phyloP scores from a whole-genome alignment of 192 early-diverging fungal genomes.

The Funneliformis geosporum region DNA sequence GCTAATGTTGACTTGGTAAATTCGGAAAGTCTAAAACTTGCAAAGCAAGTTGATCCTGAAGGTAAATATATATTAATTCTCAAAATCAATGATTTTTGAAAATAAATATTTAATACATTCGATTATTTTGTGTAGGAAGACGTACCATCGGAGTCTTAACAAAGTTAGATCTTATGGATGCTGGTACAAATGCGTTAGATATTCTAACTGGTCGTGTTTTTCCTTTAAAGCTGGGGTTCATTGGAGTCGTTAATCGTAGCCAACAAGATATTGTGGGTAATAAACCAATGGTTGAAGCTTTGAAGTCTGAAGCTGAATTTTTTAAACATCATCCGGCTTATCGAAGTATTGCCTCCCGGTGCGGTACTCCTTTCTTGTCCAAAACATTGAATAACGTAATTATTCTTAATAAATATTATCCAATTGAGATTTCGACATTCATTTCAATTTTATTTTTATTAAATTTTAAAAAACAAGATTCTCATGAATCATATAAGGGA shows the following conservation, averaged over 20 bases:
- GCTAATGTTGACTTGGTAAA: constrained; percentile 83
- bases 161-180: constrained; percentile 86
- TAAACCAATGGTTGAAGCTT: constrained; percentile 72
- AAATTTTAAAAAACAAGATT: constrained; percentile 44
- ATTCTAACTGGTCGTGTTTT: constrained; percentile 76
- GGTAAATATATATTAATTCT: constrained; percentile 41
- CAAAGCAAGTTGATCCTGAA: constrained; percentile 82
- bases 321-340: constrained; percentile 75
- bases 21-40: constrained; percentile 82
- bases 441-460: not conserved
- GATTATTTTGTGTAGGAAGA: constrained; percentile 28
- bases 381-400: constrained; percentile 65
- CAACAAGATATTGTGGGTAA: constrained; percentile 75
- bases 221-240: constrained; percentile 77
- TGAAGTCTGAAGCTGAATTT: constrained; percentile 66
- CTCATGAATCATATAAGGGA: constrained; percentile 81
- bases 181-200: constrained; percentile 79
- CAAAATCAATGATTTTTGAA: not conserved
- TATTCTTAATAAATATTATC: not conserved
- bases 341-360: constrained; percentile 66
- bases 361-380: constrained; percentile 70
- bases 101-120: not conserved
- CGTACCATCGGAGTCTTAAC: constrained; percentile 81
- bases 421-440: not conserved
- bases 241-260: constrained; percentile 81